Conservation (phyloP, 2,329 filamentous ascomycete species). For the Cladosporium colombiae region DNA sequence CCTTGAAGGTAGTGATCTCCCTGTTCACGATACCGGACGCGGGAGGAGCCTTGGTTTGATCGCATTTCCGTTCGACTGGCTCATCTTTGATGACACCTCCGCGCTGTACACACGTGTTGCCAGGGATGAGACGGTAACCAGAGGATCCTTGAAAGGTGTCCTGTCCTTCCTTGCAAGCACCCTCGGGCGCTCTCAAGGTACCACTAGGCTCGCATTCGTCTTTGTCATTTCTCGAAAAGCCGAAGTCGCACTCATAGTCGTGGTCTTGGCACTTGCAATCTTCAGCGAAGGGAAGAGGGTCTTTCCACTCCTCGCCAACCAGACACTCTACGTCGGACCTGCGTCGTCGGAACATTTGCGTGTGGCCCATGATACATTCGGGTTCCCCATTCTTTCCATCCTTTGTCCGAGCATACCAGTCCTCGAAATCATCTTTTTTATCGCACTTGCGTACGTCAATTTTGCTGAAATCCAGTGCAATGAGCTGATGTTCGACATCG, state of each 20-base stretch:
- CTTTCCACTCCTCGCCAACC: slow-evolving; percentile 80
- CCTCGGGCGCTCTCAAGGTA: slow-evolving; percentile 66
- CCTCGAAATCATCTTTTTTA: slow-evolving; percentile 72
- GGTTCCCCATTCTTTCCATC: slow-evolving; percentile 73
- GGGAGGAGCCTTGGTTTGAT: slow-evolving; percentile 57
- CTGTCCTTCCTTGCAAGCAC: slow-evolving; percentile 69
- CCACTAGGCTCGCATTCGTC: slow-evolving; percentile 68
- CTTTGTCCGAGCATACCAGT: slow-evolving; percentile 76
- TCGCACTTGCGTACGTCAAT: slow-evolving; percentile 80
- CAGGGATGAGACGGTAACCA: slow-evolving; percentile 87
- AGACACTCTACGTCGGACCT: slow-evolving; percentile 90
- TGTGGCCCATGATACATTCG: slow-evolving; percentile 94
- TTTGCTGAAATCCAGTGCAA: slow-evolving; percentile 80
- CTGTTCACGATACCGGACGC: slow-evolving; percentile 67
- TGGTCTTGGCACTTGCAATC: slow-evolving; percentile 76
- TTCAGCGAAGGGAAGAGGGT: slow-evolving; percentile 68
- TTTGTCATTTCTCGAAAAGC: slow-evolving; percentile 71
- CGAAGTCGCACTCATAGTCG: slow-evolving; percentile 91
- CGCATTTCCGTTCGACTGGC: slow-evolving; percentile 71
- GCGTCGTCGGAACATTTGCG: slow-evolving; percentile 79
- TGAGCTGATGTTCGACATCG: slow-evolving; percentile 60
- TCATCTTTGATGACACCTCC: slow-evolving; percentile 47
- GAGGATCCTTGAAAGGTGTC: slow-evolving; percentile 82
- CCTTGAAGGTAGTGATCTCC: slow-evolving; percentile 64
- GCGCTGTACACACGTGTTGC: slow-evolving; percentile 49